Conservation (phyloP, 768 basidiomycete genomes). For the Naganishia antarctica region DNA sequence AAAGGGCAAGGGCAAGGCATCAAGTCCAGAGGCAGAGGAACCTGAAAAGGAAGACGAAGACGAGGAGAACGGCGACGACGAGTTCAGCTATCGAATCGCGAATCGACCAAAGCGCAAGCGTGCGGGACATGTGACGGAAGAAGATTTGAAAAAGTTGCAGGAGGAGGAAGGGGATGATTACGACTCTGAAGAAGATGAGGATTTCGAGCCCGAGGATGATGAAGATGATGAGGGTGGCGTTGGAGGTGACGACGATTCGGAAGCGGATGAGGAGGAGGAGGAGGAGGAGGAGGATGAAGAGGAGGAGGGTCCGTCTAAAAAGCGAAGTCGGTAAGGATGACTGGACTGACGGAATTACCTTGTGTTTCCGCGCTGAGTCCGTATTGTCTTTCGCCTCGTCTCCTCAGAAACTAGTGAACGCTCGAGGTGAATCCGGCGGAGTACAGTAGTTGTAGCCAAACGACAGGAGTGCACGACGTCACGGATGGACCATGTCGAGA, state of each 20-base stretch:
- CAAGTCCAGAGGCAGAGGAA: neutral
- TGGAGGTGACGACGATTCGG: neutral
- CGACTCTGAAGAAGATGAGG: constrained; percentile 15
- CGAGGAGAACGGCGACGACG: constrained; percentile 31
- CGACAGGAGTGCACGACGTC: too few relatives aligned
- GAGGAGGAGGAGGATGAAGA: constrained; percentile 9
- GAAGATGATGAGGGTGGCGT: neutral
- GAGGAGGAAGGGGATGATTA: constrained; percentile 22
- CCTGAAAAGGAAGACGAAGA: constrained; percentile 23
- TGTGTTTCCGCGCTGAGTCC: too few relatives aligned
- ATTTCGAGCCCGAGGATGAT: constrained; percentile 12
- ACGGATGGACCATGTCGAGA: too few relatives aligned
- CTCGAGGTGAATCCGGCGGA: too few relatives aligned
- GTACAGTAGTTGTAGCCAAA: too few relatives aligned
- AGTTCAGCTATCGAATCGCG: constrained; percentile 5
- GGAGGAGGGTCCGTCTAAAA: constrained; percentile 16
- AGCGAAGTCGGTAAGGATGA: constrained; percentile 19
- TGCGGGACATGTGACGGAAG: constrained; percentile 8
- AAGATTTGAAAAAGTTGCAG: constrained; percentile 1
- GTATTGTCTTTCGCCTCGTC: neutral
- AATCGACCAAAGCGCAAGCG: constrained; percentile 23
- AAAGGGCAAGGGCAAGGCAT: constrained; percentile 30
- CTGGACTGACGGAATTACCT: too few relatives aligned
- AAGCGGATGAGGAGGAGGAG: constrained; percentile 5
- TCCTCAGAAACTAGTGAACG: too few relatives aligned